These are phyloP conservation scores for Annulohypoxylon stygium DNA, from an alignment of 495 filamentous ascomycete species.

Conservation along the genomic window DNA sequence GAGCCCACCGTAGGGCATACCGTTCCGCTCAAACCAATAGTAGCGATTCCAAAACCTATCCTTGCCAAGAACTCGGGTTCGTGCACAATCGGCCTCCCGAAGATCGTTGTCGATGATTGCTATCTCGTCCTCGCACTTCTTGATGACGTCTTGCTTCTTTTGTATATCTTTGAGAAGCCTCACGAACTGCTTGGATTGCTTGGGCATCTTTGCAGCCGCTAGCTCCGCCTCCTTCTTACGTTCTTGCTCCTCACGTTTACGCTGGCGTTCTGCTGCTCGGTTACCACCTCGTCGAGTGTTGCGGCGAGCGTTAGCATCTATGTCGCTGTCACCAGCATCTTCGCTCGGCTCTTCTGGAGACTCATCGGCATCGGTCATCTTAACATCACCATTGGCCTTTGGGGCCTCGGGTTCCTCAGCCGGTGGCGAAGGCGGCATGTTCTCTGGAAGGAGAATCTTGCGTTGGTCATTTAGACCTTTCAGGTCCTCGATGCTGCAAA, in stretches of 20 bases:
- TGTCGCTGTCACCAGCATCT: conserved; percentile 72
- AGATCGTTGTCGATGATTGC: conserved; percentile 88
- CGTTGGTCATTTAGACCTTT: conserved; percentile 85
- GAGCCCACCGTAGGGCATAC: conserved; percentile 93
- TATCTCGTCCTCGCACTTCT: conserved; percentile 86
- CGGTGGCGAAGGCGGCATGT: conserved; percentile 76
- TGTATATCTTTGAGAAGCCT: conserved; percentile 89
- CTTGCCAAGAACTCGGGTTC: conserved; percentile 87
- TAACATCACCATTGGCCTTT: conserved; percentile 68
- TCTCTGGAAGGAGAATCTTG: conserved; percentile 85
- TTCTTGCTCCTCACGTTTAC: conserved; percentile 87
- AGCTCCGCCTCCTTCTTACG: conserved; percentile 83
- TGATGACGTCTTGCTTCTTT: conserved; percentile 81
- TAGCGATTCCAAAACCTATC: conserved; percentile 98
- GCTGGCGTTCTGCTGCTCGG: conserved; percentile 81
- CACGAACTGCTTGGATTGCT: conserved; percentile 84
- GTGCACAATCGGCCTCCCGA: conserved; percentile 90
- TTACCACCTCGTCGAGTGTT: conserved; percentile 82
- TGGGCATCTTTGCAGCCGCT: conserved; percentile 80
- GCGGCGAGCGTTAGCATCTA: conserved; percentile 73
- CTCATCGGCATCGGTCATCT: conserved; percentile 73
- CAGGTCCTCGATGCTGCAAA: conserved; percentile 80
- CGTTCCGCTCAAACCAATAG: conserved; percentile 99
- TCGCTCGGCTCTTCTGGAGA: conserved; percentile 72
- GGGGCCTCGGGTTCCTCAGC: conserved; percentile 54